These are phyloP conservation scores for Verticillium alfalfae DNA, from an alignment of 2,329 filamentous ascomycete genomes.

Conservation along the genomic window DNA sequence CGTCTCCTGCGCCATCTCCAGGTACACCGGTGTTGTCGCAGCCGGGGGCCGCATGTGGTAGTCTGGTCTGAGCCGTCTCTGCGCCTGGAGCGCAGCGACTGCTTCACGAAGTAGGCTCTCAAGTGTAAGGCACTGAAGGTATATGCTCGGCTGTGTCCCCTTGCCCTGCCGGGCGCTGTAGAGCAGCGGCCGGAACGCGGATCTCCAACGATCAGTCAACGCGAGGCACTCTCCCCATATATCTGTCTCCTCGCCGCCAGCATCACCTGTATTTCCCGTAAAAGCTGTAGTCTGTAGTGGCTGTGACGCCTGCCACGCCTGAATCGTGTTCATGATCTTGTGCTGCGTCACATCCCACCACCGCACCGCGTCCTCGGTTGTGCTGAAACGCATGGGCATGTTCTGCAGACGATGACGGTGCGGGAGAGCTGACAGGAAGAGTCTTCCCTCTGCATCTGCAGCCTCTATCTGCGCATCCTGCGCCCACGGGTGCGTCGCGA, in stretches of 20 bases:
- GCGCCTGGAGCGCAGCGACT: conserved; percentile 1
- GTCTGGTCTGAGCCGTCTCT: conserved; percentile 1
- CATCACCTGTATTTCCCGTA: neutral
- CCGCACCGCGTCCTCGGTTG: neutral
- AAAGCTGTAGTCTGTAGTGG: neutral
- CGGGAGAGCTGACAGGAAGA: conserved; percentile 1
- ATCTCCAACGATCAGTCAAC: neutral
- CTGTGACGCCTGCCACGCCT: conserved; percentile 1
- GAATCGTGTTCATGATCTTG: conserved; percentile 2
- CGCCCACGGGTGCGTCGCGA: conserved; percentile 5
- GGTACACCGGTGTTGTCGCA: conserved; percentile 3
- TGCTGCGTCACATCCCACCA: conserved; percentile 7
- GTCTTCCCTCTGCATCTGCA: neutral
- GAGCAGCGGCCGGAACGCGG: conserved; percentile 3
- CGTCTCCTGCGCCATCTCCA: conserved; percentile 2
- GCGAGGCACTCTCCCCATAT: conserved; percentile 1
- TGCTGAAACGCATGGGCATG: conserved; percentile 1
- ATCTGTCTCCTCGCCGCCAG: neutral
- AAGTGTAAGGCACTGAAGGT: conserved; percentile 6
- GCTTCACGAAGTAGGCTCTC: conserved; percentile 6
- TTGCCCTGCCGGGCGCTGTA: neutral
- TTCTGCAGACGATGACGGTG: conserved; percentile 3
- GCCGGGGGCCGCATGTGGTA: conserved; percentile 2
- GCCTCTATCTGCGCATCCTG: neutral
- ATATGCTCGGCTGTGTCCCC: neutral